These are phyloP conservation scores for Litchi chinensis DNA, from an alignment of 345 rosid genomes.

Conservation along the genomic window DNA sequence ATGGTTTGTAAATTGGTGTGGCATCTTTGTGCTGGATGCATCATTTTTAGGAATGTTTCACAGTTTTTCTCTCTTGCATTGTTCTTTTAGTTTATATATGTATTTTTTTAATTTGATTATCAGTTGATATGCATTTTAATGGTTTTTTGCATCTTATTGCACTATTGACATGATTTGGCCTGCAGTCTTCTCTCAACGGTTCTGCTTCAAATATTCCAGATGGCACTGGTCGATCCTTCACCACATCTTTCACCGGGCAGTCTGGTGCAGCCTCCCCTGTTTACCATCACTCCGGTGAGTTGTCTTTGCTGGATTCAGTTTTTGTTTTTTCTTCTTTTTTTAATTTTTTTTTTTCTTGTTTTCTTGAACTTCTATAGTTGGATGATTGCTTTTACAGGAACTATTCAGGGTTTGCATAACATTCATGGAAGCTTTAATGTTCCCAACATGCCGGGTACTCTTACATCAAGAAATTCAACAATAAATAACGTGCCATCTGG, in stretches of 20 bases:
- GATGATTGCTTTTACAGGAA: slow-evolving; percentile 45
- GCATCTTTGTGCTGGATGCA: slow-evolving; percentile 9
- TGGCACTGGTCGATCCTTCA: slow-evolving; percentile 69
- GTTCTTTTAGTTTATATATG: background rate
- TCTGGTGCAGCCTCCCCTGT: slow-evolving; percentile 89
- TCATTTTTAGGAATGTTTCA: background rate
- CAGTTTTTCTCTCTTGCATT: background rate
- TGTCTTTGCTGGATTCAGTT: slow-evolving; percentile 16
- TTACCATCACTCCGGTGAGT: slow-evolving; percentile 75
- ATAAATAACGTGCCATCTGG: slow-evolving; percentile 75
- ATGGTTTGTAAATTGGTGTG: background rate
- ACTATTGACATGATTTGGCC: slow-evolving; percentile 20
- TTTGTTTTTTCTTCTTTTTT: too few species aligned
- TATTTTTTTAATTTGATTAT: background rate
- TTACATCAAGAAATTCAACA: slow-evolving; percentile 86
- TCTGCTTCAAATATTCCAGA: slow-evolving; percentile 92
- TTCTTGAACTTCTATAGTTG: slow-evolving; percentile 16
- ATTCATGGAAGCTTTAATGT: slow-evolving; percentile 91
- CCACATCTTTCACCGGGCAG: slow-evolving; percentile 88
- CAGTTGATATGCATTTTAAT: background rate
- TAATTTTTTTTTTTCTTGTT: background rate
- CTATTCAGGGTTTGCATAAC: slow-evolving; percentile 86
- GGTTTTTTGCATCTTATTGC: background rate
- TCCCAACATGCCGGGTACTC: slow-evolving; percentile 85
- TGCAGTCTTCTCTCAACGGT: slow-evolving; percentile 89